A percentile compares a stretch with the other conserved stretches of the same genome.
Conservation (phyloP, 805 yeast genomes). For the Wickerhamomyces bovis region DNA sequence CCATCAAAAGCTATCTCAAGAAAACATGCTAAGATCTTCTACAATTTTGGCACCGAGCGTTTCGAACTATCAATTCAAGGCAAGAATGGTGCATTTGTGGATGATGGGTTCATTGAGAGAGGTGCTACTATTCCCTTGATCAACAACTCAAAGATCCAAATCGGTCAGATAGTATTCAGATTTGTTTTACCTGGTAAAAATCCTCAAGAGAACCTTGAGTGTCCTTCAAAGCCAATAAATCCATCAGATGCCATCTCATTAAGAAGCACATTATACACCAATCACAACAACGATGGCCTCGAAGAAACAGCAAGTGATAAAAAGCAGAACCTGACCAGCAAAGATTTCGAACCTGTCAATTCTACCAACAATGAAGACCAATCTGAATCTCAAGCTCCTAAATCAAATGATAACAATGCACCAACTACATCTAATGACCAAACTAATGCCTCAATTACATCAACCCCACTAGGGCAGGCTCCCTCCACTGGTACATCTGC, state of each 20-base stretch:
- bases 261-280: conserved; percentile 41
- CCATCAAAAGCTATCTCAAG: conserved; percentile 90
- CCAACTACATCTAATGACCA: not conserved
- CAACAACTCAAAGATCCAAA: conserved; percentile 81
- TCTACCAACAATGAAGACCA: not conserved
- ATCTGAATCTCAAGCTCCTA: conserved; percentile 3
- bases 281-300: conserved; percentile 12
- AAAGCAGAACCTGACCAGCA: conserved; percentile 14
- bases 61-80: conserved; percentile 91
- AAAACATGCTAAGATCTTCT: conserved; percentile 91
- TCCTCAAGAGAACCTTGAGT: conserved; percentile 26
- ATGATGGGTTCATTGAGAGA: conserved; percentile 80
- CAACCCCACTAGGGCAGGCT: not conserved
- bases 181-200: conserved; percentile 78
- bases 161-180: conserved; percentile 85
- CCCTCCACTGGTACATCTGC: not conserved
- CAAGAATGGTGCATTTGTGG: conserved; percentile 94
- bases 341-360: conserved; percentile 21
- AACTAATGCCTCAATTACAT: not conserved
- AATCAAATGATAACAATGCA: conserved; percentile 3
- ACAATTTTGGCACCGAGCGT: conserved; percentile 92
- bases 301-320: conserved; percentile 7
- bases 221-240: conserved; percentile 37
- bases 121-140: conserved; percentile 86
- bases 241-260: conserved; percentile 59